Conservation (phyloP, 139 green algal genomes). For the Astrephomene gubernaculifera region DNA sequence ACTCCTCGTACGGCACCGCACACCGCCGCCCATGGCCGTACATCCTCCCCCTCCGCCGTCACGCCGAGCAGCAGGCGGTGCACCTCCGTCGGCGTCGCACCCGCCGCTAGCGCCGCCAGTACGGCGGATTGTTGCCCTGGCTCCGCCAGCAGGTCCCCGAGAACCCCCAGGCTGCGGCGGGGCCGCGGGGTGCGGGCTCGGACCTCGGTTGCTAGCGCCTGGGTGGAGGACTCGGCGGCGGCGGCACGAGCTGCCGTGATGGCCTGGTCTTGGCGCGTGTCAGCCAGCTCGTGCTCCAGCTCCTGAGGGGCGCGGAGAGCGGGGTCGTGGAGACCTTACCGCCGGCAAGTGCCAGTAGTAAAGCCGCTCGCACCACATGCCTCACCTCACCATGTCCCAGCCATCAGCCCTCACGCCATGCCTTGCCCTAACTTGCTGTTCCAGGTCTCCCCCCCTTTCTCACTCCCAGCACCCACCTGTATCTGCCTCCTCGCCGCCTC, state of each 20-base stretch:
- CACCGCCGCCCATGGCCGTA: constrained; percentile 9
- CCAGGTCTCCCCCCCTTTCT: too few relatives aligned
- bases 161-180: not conserved
- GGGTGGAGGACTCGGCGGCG: not conserved
- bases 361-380: too few relatives aligned
- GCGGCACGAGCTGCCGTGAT: not conserved
- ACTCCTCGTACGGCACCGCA: not conserved
- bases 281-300: constrained; percentile 19
- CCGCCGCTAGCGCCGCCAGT: constrained; percentile 18
- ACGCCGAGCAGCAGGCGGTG: constrained; percentile 44
- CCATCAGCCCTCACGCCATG: too few relatives aligned
- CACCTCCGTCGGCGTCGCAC: constrained; percentile 14
- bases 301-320: too few relatives aligned
- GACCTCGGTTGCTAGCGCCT: constrained; percentile 4
- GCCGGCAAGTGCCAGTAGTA: too few relatives aligned
- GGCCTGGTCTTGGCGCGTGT: constrained; percentile 2
- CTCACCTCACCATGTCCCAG: too few relatives aligned
- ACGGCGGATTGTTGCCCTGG: not conserved
- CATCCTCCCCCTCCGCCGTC: not conserved
- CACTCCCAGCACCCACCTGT: too few relatives aligned
- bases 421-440: too few relatives aligned
- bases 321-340: too few relatives aligned
- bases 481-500: too few relatives aligned
- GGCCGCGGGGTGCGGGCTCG: constrained; percentile 33
- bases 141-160: constrained; percentile 24